These are phyloP conservation scores for Solanum tacnaense DNA, from an alignment of 257 asterid species.

Conservation along the genomic window DNA sequence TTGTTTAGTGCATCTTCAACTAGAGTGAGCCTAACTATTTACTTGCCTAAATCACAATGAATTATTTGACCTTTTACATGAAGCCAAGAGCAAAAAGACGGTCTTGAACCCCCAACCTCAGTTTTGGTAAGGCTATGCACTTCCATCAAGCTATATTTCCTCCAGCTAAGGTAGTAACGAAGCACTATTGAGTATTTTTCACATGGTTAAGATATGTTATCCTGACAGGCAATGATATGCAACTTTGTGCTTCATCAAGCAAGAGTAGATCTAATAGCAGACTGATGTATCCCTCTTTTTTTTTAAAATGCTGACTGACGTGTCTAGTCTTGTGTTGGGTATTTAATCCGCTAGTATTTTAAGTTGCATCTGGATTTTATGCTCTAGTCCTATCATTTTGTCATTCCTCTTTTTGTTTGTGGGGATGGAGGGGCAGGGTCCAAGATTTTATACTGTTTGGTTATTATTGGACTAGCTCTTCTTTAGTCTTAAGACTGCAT, in stretches of 20 bases:
- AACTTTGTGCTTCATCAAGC: neutral
- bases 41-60: neutral
- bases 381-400: neutral
- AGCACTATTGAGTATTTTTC: neutral
- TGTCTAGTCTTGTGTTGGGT: neutral
- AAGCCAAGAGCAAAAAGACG: neutral
- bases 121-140: neutral
- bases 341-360: neutral
- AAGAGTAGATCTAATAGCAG: neutral
- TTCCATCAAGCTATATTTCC: neutral
- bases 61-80: neutral
- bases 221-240: neutral
- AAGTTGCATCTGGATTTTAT: neutral
- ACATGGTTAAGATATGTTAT: neutral
- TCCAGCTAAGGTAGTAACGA: neutral
- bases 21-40: neutral
- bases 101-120: neutral
- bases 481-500: neutral
- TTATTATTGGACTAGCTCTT: neutral
- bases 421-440: neutral
- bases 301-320: neutral
- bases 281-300: neutral
- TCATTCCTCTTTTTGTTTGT: neutral
- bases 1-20: neutral
- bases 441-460: neutral